Evolutionary conservation across 1,284 basidiomycete genomes (phyloP).

Genomic region (Naganishia albida): DNA sequence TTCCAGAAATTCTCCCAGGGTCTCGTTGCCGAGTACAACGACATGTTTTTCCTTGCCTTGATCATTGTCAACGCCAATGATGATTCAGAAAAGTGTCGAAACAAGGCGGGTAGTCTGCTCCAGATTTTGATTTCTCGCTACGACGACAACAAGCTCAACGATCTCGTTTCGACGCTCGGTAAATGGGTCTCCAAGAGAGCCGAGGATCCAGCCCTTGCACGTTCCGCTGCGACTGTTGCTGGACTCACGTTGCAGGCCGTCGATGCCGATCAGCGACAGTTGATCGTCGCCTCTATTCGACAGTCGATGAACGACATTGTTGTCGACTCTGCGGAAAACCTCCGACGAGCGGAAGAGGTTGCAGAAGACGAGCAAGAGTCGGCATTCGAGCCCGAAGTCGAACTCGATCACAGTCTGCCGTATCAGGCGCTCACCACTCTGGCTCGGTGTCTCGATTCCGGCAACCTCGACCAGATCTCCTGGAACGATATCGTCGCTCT

Average conservation of each 20-base stretch:
- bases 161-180: slow-evolving; percentile 67
- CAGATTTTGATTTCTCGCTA: slow-evolving; percentile 72
- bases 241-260: slow-evolving; percentile 53
- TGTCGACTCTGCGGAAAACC: slow-evolving; percentile 59
- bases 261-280: slow-evolving; percentile 55
- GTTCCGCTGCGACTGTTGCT: slow-evolving; percentile 66
- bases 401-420: slow-evolving; percentile 76
- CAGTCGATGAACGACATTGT: slow-evolving; percentile 60
- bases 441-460: slow-evolving; percentile 63
- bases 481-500: slow-evolving; percentile 70
- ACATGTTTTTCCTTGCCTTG: slow-evolving; percentile 87
- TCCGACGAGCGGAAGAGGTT: slow-evolving; percentile 50
- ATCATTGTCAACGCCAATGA: slow-evolving; percentile 95
- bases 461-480: slow-evolving; percentile 58
- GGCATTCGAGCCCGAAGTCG: slow-evolving; percentile 56
- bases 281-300: slow-evolving; percentile 56
- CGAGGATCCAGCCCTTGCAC: slow-evolving; percentile 42
- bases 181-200: slow-evolving; percentile 62
- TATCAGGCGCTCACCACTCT: slow-evolving; percentile 76
- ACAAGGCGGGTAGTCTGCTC: slow-evolving; percentile 81
- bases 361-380: slow-evolving; percentile 52
- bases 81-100: slow-evolving; percentile 80
- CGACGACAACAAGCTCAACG: slow-evolving; percentile 61
- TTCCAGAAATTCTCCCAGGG: slow-evolving; percentile 79
- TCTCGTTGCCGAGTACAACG: slow-evolving; percentile 77